Evolutionary conservation across 305 asterid species (phyloP).

Genomic region (Fraxinus nigra): DNA sequence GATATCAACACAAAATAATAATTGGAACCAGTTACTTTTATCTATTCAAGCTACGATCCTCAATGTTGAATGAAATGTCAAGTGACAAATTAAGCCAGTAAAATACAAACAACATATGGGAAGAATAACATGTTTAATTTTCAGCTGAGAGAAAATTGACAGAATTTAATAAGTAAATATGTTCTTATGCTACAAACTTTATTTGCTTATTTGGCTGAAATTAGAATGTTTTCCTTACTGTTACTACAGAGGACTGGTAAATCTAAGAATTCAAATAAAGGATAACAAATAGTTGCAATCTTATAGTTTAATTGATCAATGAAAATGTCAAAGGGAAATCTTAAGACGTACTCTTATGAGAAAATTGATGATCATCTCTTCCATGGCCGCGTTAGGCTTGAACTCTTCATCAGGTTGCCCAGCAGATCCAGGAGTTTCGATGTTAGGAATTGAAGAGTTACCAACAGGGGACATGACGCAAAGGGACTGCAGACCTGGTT

Average conservation of each 20-base stretch:
- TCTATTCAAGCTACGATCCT: not conserved
- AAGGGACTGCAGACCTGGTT: slow-evolving; percentile 93
- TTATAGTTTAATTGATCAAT: not conserved
- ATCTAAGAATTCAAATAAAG: not conserved
- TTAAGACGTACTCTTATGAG: slow-evolving; percentile 75
- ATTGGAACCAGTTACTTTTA: not conserved
- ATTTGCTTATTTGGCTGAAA: not conserved
- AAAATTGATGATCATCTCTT: slow-evolving; percentile 98
- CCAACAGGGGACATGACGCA: slow-evolving; percentile 99
- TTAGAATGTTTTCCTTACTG: not conserved
- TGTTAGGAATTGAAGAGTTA: slow-evolving; percentile 83
- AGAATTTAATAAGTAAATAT: not conserved
- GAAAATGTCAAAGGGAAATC: slow-evolving; percentile 10
- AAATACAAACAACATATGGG: not conserved
- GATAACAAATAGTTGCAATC: not conserved
- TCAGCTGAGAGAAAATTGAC: not conserved
- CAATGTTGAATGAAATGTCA: not conserved
- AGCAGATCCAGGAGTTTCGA: slow-evolving; percentile 90
- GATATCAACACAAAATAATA: not conserved
- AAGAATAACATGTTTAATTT: not conserved
- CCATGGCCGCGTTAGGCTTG: slow-evolving; percentile 99
- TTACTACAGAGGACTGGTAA: not conserved
- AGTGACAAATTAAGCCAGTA: not conserved
- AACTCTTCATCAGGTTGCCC: slow-evolving; percentile 99
- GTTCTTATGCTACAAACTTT: not conserved